Percentiles rank a stretch among this genome's conserved stretches.
Conservation (phyloP, 257 asterid genomes). For the Solanum pinnatisectum region DNA sequence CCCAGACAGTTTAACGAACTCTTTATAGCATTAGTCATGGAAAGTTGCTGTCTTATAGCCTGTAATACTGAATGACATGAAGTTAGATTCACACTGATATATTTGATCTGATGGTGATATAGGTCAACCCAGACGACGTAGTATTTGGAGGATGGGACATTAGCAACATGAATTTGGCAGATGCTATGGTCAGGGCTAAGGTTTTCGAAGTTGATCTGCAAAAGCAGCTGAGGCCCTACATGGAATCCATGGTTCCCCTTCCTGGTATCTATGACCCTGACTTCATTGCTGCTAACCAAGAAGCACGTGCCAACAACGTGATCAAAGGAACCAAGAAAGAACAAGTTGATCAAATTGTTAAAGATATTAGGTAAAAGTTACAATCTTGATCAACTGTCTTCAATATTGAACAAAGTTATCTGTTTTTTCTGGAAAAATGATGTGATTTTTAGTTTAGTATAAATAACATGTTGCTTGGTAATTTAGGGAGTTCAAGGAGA, state of each 20-base stretch:
- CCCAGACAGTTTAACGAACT: not conserved
- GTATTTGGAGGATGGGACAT: slow-evolving; percentile 99
- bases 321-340: slow-evolving; percentile 84
- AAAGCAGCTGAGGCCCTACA: slow-evolving; percentile 89
- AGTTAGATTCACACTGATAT: not conserved
- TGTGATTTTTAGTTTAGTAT: not conserved
- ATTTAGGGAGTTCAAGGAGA: slow-evolving; percentile 82
- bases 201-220: slow-evolving; percentile 92
- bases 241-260: slow-evolving; percentile 98
- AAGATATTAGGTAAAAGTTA: slow-evolving; percentile 60
- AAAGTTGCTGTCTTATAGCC: not conserved
- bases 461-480: not conserved
- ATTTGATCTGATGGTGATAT: slow-evolving; percentile 8
- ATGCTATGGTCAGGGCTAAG: slow-evolving; percentile 93
- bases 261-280: slow-evolving; percentile 94
- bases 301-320: slow-evolving; percentile 75
- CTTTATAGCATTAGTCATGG: not conserved
- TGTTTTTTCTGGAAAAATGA: not conserved
- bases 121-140: slow-evolving; percentile 90
- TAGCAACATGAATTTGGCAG: slow-evolving; percentile 88
- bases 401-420: not conserved
- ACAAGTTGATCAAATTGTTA: slow-evolving; percentile 67
- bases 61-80: not conserved
- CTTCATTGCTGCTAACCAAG: slow-evolving; percentile 99
- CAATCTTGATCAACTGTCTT: not conserved